Percentiles rank a stretch among this genome's conserved stretches.
These are phyloP conservation scores for Dryas drummondii DNA, from an alignment of 306 rosid genomes.

Conservation along the genomic window DNA sequence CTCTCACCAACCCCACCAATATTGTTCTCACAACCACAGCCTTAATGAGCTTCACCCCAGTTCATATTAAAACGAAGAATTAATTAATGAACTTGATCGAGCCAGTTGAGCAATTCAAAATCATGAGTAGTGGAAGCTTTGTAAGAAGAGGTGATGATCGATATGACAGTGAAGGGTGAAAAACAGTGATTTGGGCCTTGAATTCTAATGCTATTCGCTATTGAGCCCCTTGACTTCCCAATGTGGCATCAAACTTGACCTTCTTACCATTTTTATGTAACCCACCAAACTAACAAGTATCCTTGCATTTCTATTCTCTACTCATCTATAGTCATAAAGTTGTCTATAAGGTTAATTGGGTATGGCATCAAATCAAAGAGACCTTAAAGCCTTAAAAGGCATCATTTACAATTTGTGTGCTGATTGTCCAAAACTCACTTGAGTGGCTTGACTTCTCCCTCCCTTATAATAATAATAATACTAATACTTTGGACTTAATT, in stretches of 20 bases:
- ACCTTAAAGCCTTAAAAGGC: constrained; percentile 29
- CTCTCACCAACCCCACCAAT: constrained; percentile 6
- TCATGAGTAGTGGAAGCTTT: neutral
- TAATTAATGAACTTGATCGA: constrained; percentile 5
- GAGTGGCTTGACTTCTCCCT: constrained; percentile 27
- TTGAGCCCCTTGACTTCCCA: constrained; percentile 16
- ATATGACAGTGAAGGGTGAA: no score
- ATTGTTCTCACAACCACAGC: neutral
- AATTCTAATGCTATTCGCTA: neutral
- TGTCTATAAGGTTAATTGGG: constrained; percentile 21
- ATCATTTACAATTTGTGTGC: constrained; percentile 46
- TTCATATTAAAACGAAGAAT: neutral
- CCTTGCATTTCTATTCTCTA: constrained; percentile 21
- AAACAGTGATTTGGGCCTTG: neutral
- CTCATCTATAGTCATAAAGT: neutral
- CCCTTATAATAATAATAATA: neutral
- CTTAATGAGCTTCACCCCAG: neutral
- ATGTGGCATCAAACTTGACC: constrained; percentile 27
- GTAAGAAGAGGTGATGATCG: no score
- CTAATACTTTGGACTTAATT: neutral
- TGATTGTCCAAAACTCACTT: constrained; percentile 31
- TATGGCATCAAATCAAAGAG: constrained; percentile 55
- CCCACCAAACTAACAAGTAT: constrained; percentile 30
- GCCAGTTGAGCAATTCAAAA: neutral
- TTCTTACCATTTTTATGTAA: constrained; percentile 17